phyloP scores from a whole-genome alignment of 2,329 filamentous ascomycete species.

The Davidsoniella australis region DNA sequence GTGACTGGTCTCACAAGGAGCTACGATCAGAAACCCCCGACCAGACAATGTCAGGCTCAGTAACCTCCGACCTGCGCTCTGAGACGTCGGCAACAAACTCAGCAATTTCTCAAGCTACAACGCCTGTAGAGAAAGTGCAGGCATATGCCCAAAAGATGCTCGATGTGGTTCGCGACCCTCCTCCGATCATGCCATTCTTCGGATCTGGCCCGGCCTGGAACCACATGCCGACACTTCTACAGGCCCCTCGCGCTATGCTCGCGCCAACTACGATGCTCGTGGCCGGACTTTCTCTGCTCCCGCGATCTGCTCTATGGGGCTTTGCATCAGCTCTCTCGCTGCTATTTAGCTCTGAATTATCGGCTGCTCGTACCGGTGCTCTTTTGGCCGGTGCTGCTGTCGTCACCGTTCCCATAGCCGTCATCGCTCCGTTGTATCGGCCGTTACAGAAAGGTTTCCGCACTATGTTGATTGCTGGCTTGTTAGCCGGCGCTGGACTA shows the following conservation, averaged over 20 bases:
- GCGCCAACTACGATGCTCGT: constrained; percentile 34
- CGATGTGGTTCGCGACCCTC: constrained; percentile 8
- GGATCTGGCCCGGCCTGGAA: constrained; percentile 16
- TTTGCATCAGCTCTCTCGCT: constrained; percentile 28
- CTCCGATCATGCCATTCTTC: constrained; percentile 19
- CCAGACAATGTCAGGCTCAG: not conserved
- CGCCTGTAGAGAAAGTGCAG: not conserved
- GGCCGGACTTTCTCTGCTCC: constrained; percentile 27
- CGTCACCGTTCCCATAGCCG: constrained; percentile 21
- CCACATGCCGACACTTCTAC: constrained; percentile 22
- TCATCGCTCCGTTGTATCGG: constrained; percentile 19
- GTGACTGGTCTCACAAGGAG: constrained; percentile 27
- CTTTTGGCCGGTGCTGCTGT: constrained; percentile 29
- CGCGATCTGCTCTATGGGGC: constrained; percentile 30
- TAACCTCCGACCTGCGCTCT: constrained; percentile 11
- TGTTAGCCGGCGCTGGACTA: constrained; percentile 25
- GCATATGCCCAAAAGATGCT: constrained; percentile 8
- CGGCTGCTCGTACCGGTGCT: constrained; percentile 24
- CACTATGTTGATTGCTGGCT: constrained; percentile 22
- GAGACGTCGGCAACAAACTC: not conserved
- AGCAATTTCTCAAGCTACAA: constrained; percentile 12
- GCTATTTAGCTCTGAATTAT: constrained; percentile 28
- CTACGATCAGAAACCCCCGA: constrained; percentile 19
- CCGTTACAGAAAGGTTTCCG: constrained; percentile 19
- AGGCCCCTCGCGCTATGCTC: constrained; percentile 29